A percentile compares a stretch with the other conserved stretches of the same genome.
These are phyloP conservation scores for Hericium coralloides DNA, from an alignment of 768 basidiomycete species.

Conservation along the genomic window DNA sequence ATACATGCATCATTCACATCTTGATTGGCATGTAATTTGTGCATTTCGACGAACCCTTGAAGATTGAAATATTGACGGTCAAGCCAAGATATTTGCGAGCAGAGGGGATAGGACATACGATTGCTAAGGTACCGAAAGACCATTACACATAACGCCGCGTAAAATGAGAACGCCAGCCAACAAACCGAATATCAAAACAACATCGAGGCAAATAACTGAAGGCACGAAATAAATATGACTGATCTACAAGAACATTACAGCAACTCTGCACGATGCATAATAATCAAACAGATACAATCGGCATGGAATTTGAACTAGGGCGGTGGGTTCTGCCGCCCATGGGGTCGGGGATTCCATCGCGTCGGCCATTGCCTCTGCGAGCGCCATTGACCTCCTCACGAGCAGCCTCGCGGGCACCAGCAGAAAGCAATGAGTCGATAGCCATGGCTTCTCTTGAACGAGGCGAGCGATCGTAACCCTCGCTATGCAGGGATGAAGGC, in stretches of 20 bases:
- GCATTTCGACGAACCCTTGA: no score
- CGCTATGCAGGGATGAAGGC: constrained; percentile 62
- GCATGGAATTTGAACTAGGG: neutral
- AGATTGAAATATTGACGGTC: no score
- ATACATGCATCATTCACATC: no score
- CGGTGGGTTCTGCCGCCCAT: neutral
- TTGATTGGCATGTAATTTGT: no score
- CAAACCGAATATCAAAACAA: neutral
- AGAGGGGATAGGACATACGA: neutral
- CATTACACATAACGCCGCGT: neutral
- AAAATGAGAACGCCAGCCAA: no score
- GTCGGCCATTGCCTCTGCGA: neutral
- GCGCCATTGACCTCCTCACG: constrained; percentile 2
- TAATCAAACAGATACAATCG: neutral
- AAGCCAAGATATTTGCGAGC: no score
- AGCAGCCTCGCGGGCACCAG: constrained; percentile 15
- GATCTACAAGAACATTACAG: neutral
- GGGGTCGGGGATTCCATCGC: neutral
- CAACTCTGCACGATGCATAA: neutral
- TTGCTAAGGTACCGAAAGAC: neutral
- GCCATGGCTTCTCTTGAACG: constrained; percentile 70
- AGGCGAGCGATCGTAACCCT: constrained; percentile 62
- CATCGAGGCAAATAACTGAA: neutral
- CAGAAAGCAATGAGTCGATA: constrained; percentile 64
- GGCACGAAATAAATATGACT: neutral